A percentile compares a stretch with the other conserved stretches of the same genome.
Evolutionary conservation across 345 rosid species (phyloP).

Genomic region (Boechera retrofracta): DNA sequence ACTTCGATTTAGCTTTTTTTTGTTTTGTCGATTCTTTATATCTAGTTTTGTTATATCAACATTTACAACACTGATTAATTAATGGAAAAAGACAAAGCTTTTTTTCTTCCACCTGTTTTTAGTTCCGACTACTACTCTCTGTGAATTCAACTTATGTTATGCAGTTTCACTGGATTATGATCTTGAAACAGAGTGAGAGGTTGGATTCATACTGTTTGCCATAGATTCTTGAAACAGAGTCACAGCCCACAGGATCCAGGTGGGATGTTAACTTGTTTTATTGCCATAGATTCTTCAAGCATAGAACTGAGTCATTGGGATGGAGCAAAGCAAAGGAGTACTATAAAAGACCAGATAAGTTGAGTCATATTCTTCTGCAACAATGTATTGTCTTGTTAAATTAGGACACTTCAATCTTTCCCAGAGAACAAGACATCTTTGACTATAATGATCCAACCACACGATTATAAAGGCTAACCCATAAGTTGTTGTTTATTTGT

Average conservation of each 20-base stretch:
- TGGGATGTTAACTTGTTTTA: background rate
- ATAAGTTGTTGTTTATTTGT: background rate
- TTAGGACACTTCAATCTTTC: slow-evolving; percentile 5
- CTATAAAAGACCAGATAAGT: background rate
- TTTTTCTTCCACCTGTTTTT: slow-evolving; percentile 6
- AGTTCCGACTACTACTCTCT: background rate
- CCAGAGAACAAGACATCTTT: background rate
- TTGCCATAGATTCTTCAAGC: slow-evolving; percentile 1
- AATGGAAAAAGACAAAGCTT: slow-evolving; percentile 42
- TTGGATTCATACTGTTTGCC: slow-evolving; percentile 18
- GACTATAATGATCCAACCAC: slow-evolving; percentile 2
- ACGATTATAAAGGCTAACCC: background rate
- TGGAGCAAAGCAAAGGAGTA: slow-evolving; percentile 7
- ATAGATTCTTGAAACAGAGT: slow-evolving; percentile 5
- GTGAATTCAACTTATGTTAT: slow-evolving; percentile 14
- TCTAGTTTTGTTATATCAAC: slow-evolving; percentile 53
- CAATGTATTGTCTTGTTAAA: slow-evolving; percentile 14
- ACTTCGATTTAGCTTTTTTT: slow-evolving; percentile 27
- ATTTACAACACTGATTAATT: slow-evolving; percentile 65
- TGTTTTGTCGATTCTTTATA: slow-evolving; percentile 37
- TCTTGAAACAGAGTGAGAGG: slow-evolving; percentile 20
- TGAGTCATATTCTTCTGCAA: background rate
- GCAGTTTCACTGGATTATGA: slow-evolving; percentile 14
- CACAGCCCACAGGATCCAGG: background rate
- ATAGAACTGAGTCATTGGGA: background rate